These are phyloP conservation scores for Naumovozyma castellii DNA, from an alignment of 805 yeast species.

Conservation along the genomic window DNA sequence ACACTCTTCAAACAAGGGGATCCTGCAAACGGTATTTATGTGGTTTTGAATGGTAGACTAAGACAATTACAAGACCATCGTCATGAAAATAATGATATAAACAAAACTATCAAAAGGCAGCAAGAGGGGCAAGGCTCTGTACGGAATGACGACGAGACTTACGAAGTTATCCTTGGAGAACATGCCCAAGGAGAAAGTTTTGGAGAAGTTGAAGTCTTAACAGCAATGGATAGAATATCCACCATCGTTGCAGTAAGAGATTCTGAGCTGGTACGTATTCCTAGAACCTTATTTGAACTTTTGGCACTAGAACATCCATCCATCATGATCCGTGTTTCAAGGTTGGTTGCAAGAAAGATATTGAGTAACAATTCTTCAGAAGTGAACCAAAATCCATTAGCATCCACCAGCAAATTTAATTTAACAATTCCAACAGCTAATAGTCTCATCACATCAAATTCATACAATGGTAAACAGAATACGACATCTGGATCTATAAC, in stretches of 20 bases:
- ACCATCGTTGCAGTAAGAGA: constrained; percentile 83
- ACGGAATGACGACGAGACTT: constrained; percentile 4
- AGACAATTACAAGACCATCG: constrained; percentile 40
- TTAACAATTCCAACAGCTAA: constrained; percentile 28
- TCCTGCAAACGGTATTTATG: constrained; percentile 81
- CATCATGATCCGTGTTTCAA: constrained; percentile 78
- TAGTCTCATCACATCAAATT: constrained; percentile 3
- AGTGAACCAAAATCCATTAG: constrained; percentile 2
- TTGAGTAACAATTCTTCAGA: constrained; percentile 11
- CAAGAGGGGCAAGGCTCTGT: constrained; percentile 3
- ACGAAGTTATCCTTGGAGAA: constrained; percentile 47
- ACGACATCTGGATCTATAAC: constrained; percentile 14
- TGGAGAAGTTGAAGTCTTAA: constrained; percentile 90
- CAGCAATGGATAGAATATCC: constrained; percentile 59
- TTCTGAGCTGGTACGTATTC: constrained; percentile 87
- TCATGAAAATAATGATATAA: constrained; percentile 16
- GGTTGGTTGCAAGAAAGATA: constrained; percentile 66
- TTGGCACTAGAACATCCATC: constrained; percentile 79
- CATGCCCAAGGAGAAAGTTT: constrained; percentile 90
- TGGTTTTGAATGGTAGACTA: constrained; percentile 80
- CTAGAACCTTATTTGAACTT: constrained; percentile 79
- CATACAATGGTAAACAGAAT: constrained; percentile 9
- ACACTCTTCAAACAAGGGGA: constrained; percentile 74
- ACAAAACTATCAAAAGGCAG: constrained; percentile 11
- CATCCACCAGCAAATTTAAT: constrained; percentile 9